Conservation (phyloP, 2,329 filamentous ascomycete species). For the Nakataea oryzae region DNA sequence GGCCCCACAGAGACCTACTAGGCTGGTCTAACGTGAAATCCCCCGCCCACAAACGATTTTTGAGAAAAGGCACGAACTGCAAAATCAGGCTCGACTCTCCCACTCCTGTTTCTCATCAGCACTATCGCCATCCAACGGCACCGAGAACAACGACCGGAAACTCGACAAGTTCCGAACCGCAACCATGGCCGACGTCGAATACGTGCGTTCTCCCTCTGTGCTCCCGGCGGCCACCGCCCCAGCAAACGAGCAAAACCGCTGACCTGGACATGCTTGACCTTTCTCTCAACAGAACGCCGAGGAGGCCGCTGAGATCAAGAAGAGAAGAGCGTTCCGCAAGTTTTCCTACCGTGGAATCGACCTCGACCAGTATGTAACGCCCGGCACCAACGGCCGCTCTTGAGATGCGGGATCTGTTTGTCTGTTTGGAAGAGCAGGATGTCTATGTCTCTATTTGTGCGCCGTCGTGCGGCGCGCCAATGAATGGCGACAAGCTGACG, state of each 20-base stretch:
- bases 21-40: neutral
- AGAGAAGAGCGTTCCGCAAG: conserved; percentile 99
- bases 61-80: neutral
- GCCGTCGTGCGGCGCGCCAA: neutral
- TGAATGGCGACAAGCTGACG: neutral
- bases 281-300: conserved; percentile 65
- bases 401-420: neutral
- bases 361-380: conserved; percentile 85
- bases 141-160: neutral
- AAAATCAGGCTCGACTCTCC: neutral
- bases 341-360: conserved; percentile 99
- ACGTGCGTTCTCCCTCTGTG: conserved; percentile 6
- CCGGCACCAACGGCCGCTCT: neutral
- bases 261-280: conserved; percentile 8
- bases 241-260: neutral
- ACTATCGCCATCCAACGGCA: neutral
- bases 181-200: conserved; percentile 8
- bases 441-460: no score
- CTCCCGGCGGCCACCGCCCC: neutral
- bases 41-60: neutral
- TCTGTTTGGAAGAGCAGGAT: neutral
- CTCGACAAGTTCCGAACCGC: neutral
- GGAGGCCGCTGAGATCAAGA: conserved; percentile 99
- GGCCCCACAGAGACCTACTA: neutral
- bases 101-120: neutral